phyloP scores from a whole-genome alignment of 129 eudicot genomes.

The Pseudognaphalium luteoalbum region DNA sequence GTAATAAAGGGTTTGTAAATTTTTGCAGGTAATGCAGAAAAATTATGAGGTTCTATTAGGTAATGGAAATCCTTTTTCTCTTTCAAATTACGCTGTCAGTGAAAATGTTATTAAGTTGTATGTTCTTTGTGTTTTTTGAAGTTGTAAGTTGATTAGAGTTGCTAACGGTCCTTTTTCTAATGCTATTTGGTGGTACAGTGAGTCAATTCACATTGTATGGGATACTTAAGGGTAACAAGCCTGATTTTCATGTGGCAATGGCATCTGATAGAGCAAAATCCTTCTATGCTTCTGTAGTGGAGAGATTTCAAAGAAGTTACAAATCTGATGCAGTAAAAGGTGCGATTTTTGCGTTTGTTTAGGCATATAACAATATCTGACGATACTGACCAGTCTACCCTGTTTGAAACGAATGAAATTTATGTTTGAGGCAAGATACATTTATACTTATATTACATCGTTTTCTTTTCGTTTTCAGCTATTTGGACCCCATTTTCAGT shows the following conservation, averaged over 20 bases:
- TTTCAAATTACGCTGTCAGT: background rate
- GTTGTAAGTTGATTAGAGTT: background rate
- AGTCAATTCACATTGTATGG: conserved; percentile 95
- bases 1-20: conserved; percentile 12
- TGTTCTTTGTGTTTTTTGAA: background rate
- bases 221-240: conserved; percentile 92
- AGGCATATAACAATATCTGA: background rate
- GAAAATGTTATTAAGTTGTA: background rate
- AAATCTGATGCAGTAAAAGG: conserved; percentile 75
- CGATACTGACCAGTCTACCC: background rate
- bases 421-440: too few species aligned
- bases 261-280: conserved; percentile 75
- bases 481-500: background rate
- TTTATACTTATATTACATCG: background rate
- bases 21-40: conserved; percentile 84
- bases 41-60: conserved; percentile 84
- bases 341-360: conserved; percentile 12
- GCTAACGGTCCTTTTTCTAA: background rate
- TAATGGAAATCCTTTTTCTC: conserved; percentile 18
- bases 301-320: conserved; percentile 70
- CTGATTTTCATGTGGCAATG: conserved; percentile 99
- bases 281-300: conserved; percentile 81
- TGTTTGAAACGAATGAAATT: background rate
- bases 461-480: background rate
- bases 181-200: conserved; percentile 51